Conservation (phyloP, 768 basidiomycete species). For the Trametes cingulata region DNA sequence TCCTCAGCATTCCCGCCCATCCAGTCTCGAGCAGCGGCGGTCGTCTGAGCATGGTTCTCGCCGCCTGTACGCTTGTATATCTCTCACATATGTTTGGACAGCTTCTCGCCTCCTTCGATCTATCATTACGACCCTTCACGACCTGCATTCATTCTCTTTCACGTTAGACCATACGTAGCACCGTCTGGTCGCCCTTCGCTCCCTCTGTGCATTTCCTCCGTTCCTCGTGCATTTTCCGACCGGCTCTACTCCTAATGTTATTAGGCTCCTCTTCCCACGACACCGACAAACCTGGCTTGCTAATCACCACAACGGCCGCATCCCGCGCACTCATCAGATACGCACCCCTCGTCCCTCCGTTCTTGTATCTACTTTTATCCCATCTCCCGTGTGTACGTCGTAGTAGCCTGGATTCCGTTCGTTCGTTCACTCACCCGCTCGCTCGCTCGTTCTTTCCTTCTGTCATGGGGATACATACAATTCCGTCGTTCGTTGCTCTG, state of each 20-base stretch:
- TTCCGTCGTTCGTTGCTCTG: conserved; percentile 21
- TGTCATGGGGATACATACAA: conserved; percentile 9
- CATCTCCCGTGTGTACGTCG: conserved; percentile 6
- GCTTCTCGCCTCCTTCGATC: neutral
- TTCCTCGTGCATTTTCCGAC: neutral
- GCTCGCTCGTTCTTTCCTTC: neutral
- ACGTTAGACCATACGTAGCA: neutral
- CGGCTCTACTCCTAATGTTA: conserved; percentile 8
- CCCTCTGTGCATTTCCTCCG: neutral
- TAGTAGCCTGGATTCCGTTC: conserved; percentile 8
- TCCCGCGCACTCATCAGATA: neutral
- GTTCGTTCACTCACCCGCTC: conserved; percentile 5
- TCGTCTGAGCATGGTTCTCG: conserved; percentile 17
- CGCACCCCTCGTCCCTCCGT: neutral
- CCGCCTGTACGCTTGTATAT: neutral
- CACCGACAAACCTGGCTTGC: neutral
- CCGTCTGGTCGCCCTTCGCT: neutral
- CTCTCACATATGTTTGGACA: neutral
- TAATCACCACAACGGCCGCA: neutral
- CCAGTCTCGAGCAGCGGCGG: conserved; percentile 29
- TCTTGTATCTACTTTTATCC: neutral
- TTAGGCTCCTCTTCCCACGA: neutral
- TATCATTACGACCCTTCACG: conserved; percentile 13
- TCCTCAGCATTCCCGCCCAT: conserved; percentile 74
- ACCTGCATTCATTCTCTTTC: conserved; percentile 4